phyloP scores from a whole-genome alignment of 768 basidiomycete species.

The Lactifluus echinatus region DNA sequence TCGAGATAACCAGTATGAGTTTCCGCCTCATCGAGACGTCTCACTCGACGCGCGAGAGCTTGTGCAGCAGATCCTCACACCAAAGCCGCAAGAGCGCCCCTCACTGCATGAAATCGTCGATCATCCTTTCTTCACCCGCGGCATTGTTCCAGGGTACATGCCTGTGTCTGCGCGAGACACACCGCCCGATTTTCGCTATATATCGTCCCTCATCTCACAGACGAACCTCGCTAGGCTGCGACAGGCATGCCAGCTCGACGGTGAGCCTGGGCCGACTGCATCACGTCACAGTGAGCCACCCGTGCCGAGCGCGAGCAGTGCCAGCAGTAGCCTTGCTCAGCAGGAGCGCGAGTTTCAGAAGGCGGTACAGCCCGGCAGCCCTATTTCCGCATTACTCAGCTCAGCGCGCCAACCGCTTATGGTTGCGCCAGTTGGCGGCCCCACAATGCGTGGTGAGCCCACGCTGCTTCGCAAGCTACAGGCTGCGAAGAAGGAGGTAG shows the following conservation, averaged over 20 bases:
- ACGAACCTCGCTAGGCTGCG: constrained; percentile 64
- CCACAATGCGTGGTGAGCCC: constrained; percentile 32
- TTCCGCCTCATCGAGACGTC: constrained; percentile 68
- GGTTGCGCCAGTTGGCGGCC: constrained; percentile 39
- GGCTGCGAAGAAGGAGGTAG: constrained; percentile 37
- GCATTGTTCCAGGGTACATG: constrained; percentile 73
- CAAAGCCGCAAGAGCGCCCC: constrained; percentile 74
- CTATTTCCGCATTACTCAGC: constrained; percentile 83
- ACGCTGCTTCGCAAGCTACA: constrained; percentile 47
- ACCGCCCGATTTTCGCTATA: constrained; percentile 66
- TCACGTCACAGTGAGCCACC: constrained; percentile 19
- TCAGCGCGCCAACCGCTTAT: constrained; percentile 85
- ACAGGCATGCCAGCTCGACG: constrained; percentile 53
- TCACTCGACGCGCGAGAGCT: constrained; percentile 67
- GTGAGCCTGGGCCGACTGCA: constrained; percentile 38
- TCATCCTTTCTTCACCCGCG: constrained; percentile 75
- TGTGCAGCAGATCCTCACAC: constrained; percentile 78
- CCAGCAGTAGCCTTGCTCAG: constrained; percentile 59
- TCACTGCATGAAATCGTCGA: constrained; percentile 77
- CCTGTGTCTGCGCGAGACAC: constrained; percentile 69
- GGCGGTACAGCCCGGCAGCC: constrained; percentile 90
- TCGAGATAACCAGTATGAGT: constrained; percentile 87
- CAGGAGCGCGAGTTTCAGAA: constrained; percentile 96
- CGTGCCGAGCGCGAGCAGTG: constrained; percentile 29
- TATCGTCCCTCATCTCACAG: constrained; percentile 51